Conservation (phyloP, 345 rosid genomes). For the Camelina hispida region DNA sequence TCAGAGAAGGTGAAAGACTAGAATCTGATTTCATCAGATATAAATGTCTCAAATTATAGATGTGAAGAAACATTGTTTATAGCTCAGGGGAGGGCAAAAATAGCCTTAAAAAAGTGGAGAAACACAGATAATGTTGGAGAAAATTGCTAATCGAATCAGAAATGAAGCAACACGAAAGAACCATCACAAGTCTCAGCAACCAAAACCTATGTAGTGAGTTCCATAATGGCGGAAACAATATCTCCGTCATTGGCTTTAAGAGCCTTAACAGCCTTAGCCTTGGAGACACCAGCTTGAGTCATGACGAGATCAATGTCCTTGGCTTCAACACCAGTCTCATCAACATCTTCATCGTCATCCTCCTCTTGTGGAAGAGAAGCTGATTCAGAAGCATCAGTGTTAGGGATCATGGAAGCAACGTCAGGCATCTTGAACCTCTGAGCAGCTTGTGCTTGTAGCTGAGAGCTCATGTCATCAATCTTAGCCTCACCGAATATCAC, state of each 20-base stretch:
- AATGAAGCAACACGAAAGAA: constrained; percentile 5
- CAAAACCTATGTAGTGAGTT: constrained; percentile 67
- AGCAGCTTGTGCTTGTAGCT: constrained; percentile 91
- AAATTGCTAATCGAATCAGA: constrained; percentile 5
- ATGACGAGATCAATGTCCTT: constrained; percentile 83
- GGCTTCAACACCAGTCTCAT: constrained; percentile 78
- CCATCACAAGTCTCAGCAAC: background rate
- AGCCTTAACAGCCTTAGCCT: constrained; percentile 78
- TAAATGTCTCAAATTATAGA: constrained; percentile 8
- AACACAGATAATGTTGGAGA: constrained; percentile 18
- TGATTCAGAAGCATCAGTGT: constrained; percentile 57
- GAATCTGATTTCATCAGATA: background rate
- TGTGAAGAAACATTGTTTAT: constrained; percentile 20
- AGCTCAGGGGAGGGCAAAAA: background rate
- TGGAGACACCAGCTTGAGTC: constrained; percentile 87
- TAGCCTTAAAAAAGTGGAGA: constrained; percentile 12
- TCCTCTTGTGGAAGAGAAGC: constrained; percentile 54
- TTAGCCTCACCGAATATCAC: constrained; percentile 88
- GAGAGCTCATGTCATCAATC: constrained; percentile 68
- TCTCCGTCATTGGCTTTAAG: constrained; percentile 73
- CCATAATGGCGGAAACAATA: constrained; percentile 95
- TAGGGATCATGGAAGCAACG: constrained; percentile 67
- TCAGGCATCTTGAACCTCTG: constrained; percentile 93
- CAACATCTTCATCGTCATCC: constrained; percentile 83
- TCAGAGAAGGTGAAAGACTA: too few relatives aligned